Evolutionary conservation across 1,139 yeast genomes (phyloP), one percentile per base, ranked within the genome.

Genomic region (Geotrichum phurueaensis): DNA sequence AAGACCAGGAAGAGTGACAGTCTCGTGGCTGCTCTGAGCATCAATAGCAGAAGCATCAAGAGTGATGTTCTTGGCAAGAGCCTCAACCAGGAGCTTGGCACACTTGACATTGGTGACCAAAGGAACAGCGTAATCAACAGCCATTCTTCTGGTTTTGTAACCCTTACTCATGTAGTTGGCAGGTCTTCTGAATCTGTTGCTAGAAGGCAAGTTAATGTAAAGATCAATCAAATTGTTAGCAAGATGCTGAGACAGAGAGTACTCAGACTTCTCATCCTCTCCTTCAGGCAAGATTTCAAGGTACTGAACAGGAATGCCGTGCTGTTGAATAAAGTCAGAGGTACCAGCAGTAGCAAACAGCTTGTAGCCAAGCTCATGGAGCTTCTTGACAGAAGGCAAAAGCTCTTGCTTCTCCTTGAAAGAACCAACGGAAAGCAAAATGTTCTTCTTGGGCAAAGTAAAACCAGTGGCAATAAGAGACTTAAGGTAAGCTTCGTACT

Each of bases 301-400:
- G 77, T 90, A 95, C 76, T 91, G 95, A 63, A 95, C 97, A 60
- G 97, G 96, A 66, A 95, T 82, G 59, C 85, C 87, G 73, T 94
- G 97, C 75, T 94, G 99, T 75, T 90, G 91, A 71, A 94, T 86
- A 79, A 94, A 95, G 78, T 95, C 99, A 67, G 98, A 96, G 68
- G 99, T 95, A 80, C 99, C 99, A 50, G 99, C 91, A 68, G 99
- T 95, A 53, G 98, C 99, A 78, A 92, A 95, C 70, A 95, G 80
- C 72, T 86, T 86, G 82, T 80, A 95, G 61, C 97, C 98, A 75
- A 90, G 77, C 72, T 88, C 89, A 74, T 85, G 80, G 66, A 95
- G 80, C 74, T 86, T 89, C 74, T 81, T 81, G 68, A 95, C 92
- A 43, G 95, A 83, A 59, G 99, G 98, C 67, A 95, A 78, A 69